Base-by-base conservation (phyloP, 495 filamentous ascomycete genomes). In the Aspergillus saccharolyticus region DNA sequence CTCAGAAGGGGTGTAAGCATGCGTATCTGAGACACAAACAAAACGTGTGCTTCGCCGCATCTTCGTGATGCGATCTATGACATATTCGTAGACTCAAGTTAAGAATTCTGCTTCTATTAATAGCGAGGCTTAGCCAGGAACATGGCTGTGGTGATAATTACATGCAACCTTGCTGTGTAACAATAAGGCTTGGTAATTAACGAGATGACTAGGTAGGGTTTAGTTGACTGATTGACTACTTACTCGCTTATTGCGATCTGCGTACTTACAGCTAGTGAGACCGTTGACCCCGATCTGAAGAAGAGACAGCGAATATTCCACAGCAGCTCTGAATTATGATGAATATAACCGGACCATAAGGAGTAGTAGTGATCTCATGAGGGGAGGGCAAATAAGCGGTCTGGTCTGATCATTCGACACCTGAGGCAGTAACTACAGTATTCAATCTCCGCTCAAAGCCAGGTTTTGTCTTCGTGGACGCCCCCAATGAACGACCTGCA, bases 21-120 rank as follows among this genome's bases (percentile, higher is more conserved):
- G 82, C 3, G 83, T 86, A 59, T 85, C 83, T 4, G 83, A 85
- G 52, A 85, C 72, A 69, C 81, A 85, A 50, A 85, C 79, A 42
- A 85, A 76, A 25, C 83, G 76, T 43, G 79, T 80, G 56, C 75
- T 85, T 18, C 72, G 78, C 39, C 50, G 55, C 68, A 71, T 71
- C 42, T 19, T 56, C 44, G n/a, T 21, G 16, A 28, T 19, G 22
- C 17, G 4, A 0, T 14, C 15, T 24, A 24, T 3, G 14, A 9
- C 1, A 25, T 12, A 39, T 39, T 39, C 33, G 33, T 39, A 8
- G 12, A 12, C 7, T 15, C 33, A 39, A 12, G 2, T 15, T 12
- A 39, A 12, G 2, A 12, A 12, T 2, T 39, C 22, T 17, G 22
- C 9, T 49, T 30, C 22, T 50, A 28, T 46, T 28, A 44, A 33